Conservation (phyloP, 2,329 filamentous ascomycete genomes). For the Tolypocladium album region DNA sequence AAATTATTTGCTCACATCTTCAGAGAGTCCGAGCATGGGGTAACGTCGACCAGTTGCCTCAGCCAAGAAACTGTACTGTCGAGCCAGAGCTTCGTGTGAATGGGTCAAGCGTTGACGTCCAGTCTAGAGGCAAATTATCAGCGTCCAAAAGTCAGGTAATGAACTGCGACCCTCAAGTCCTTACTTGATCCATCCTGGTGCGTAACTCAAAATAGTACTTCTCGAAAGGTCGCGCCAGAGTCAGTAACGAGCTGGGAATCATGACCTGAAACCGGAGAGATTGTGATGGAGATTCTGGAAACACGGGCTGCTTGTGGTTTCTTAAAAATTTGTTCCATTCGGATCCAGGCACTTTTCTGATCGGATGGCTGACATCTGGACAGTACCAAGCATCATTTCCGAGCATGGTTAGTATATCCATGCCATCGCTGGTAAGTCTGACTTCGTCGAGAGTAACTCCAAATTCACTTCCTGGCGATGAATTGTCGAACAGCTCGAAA, state of each 20-base stretch:
- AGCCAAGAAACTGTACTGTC: neutral
- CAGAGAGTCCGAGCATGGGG: neutral
- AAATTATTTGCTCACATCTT: neutral
- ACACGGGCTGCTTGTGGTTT: constrained; percentile 6
- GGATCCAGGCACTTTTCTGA: constrained; percentile 9
- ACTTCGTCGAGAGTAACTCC: constrained; percentile 10
- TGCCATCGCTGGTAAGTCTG: constrained; percentile 8
- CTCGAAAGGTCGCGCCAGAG: neutral
- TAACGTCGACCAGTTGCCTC: constrained; percentile 1
- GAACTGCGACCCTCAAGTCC: neutral
- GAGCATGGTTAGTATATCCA: constrained; percentile 7
- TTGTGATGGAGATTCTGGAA: neutral
- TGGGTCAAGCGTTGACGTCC: neutral
- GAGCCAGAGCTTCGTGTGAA: neutral
- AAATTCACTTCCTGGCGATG: constrained; percentile 9
- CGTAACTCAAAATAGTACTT: constrained; percentile 1
- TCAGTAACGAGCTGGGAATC: constrained; percentile 1
- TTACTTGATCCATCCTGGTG: neutral
- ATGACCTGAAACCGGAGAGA: neutral
- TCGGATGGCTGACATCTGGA: constrained; percentile 10
- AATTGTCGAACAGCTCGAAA: neutral
- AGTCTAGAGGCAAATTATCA: neutral
- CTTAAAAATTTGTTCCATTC: constrained; percentile 14
- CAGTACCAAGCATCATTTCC: constrained; percentile 4
- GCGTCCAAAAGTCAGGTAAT: neutral